Conservation (phyloP, 176 grass and related monocot genomes). For the Juncus effusus region DNA sequence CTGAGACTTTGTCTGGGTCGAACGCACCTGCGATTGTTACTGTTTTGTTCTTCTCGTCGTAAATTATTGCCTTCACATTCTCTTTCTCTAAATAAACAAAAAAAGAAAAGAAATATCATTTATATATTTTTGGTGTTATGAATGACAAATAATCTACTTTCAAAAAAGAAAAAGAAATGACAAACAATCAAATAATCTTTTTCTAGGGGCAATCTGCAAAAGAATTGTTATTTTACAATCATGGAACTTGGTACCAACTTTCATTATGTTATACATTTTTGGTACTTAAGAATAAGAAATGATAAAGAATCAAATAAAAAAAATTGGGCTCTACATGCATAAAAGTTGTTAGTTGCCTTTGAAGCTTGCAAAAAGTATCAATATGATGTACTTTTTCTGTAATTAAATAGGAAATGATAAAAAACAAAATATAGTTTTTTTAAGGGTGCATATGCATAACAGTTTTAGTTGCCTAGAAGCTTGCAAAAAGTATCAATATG, state of each 20-base stretch:
- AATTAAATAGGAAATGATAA: neutral
- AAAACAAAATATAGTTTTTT: neutral
- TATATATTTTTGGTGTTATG: neutral
- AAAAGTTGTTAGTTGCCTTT: too few species aligned
- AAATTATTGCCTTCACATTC: slow-evolving; percentile 49
- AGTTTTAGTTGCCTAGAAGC: too few species aligned
- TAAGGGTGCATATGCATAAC: slow-evolving; percentile 5
- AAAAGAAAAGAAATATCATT: neutral
- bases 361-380: too few species aligned
- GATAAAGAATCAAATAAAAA: too few species aligned
- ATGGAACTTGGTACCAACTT: too few species aligned
- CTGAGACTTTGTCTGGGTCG: slow-evolving; percentile 47
- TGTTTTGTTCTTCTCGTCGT: slow-evolving; percentile 61
- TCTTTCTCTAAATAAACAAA: slow-evolving; percentile 38
- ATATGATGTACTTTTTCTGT: too few species aligned
- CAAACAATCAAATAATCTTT: neutral
- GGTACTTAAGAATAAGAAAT: too few species aligned
- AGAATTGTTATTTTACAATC: too few species aligned
- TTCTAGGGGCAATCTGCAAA: slow-evolving; percentile 7
- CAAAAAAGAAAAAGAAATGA: neutral
- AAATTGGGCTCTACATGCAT: too few species aligned
- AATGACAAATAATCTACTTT: neutral
- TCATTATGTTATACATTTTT: too few species aligned
- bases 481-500: too few species aligned
- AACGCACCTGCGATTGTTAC: slow-evolving; percentile 66